phyloP scores from a whole-genome alignment of 441 rosid genomes.

The Arabidopsis hybrid region DNA sequence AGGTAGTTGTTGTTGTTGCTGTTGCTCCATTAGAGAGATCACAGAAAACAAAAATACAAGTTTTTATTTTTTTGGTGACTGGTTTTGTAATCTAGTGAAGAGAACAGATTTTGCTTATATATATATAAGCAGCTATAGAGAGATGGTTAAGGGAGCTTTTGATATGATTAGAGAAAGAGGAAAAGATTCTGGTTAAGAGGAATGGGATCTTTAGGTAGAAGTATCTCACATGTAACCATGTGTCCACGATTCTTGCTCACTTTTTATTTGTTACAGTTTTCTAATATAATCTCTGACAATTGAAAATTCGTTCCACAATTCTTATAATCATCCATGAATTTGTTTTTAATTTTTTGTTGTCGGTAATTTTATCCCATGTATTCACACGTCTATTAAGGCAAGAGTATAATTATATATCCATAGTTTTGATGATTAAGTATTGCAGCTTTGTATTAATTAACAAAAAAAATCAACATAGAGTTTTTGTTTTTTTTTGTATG shows the following conservation, averaged over 20 bases:
- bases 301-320: background rate
- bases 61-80: background rate
- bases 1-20: conserved; percentile 23
- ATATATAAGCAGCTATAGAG: background rate
- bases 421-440: background rate
- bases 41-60: conserved; percentile 19
- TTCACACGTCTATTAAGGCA: background rate
- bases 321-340: background rate
- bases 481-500: background rate
- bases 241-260: conserved; percentile 29
- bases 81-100: conserved; percentile 44
- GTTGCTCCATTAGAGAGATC: conserved; percentile 45
- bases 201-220: conserved; percentile 42
- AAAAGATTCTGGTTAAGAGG: conserved; percentile 44
- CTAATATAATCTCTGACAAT: background rate
- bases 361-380: background rate
- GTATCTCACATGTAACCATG: conserved; percentile 43
- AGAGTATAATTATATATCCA: background rate
- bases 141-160: conserved; percentile 23
- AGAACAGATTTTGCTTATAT: conserved; percentile 33
- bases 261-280: background rate
- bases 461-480: too few relatives aligned
- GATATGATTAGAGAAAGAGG: conserved; percentile 38
- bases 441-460: background rate
- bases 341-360: too few relatives aligned